Percentiles rank a stretch among this genome's conserved stretches.
phyloP scores from a whole-genome alignment of 179 eudicot genomes.

The Pouteria campechiana region DNA sequence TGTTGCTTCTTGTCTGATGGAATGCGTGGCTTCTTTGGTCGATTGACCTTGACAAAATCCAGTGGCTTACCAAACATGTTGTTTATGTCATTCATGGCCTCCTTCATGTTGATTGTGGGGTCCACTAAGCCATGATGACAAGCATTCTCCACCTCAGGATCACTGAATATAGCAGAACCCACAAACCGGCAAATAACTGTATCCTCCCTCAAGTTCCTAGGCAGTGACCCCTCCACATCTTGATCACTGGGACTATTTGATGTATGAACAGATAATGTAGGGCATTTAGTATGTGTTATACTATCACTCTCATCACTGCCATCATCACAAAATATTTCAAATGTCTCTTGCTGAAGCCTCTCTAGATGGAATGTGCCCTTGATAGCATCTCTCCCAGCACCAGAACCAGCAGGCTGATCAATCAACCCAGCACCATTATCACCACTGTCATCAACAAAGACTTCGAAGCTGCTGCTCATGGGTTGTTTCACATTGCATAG shows the following conservation, averaged over 20 bases:
- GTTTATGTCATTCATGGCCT: conserved; percentile 92
- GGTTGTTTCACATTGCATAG: conserved; percentile 21
- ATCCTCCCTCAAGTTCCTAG: conserved; percentile 48
- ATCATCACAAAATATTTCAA: conserved; percentile 58
- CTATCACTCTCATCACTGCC: conserved; percentile 21
- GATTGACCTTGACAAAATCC: conserved; percentile 62
- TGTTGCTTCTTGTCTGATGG: conserved; percentile 23
- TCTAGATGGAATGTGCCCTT: conserved; percentile 2
- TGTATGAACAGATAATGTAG: conserved; percentile 11
- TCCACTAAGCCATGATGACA: conserved; percentile 95
- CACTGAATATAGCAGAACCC: conserved; percentile 69
- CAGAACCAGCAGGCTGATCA: conserved; percentile 4
- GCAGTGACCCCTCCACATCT: conserved; percentile 20
- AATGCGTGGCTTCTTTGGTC: conserved; percentile 45
- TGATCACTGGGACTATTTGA: conserved; percentile 38
- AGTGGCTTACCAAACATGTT: conserved; percentile 95
- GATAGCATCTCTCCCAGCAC: background rate
- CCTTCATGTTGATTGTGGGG: conserved; percentile 77
- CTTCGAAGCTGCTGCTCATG: conserved; percentile 32
- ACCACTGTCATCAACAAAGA: conserved; percentile 44
- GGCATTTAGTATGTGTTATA: conserved; percentile 15
- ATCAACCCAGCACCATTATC: conserved; percentile 18
- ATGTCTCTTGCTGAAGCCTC: conserved; percentile 29
- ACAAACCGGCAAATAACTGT: conserved; percentile 78
- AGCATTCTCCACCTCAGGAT: conserved; percentile 78